A percentile compares a stretch with the other conserved stretches of the same genome.
These are phyloP conservation scores for Saccharomyces jurei DNA, from an alignment of 805 yeast genomes.

Conservation along the genomic window DNA sequence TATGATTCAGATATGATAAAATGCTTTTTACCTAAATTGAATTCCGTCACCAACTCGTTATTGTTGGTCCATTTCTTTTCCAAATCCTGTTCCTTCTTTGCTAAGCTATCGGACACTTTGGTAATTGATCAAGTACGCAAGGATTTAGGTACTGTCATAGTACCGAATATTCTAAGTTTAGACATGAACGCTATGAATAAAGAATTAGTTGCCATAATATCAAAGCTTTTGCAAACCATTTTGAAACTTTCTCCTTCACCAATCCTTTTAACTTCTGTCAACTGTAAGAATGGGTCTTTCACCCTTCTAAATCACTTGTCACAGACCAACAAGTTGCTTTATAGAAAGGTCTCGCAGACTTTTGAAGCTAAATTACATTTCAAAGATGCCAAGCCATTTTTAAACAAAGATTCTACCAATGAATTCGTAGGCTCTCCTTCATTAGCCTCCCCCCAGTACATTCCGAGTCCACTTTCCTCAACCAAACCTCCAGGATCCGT, in stretches of 20 bases:
- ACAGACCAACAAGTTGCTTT: constrained; percentile 19
- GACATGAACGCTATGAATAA: constrained; percentile 8
- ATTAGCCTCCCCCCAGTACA: constrained; percentile 25
- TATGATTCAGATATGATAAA: constrained; percentile 23
- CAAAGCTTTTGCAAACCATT: constrained; percentile 21
- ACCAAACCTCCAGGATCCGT: constrained; percentile 9
- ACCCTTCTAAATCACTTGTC: constrained; percentile 15
- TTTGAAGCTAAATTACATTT: constrained; percentile 18
- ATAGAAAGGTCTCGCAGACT: constrained; percentile 15
- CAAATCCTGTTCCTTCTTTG: constrained; percentile 20
- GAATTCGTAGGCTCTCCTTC: constrained; percentile 22
- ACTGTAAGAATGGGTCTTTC: constrained; percentile 10
- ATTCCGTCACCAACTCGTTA: constrained; percentile 7
- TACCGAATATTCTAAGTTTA: constrained; percentile 18
- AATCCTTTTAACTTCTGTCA: constrained; percentile 11
- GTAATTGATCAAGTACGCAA: constrained; percentile 22
- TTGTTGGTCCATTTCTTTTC: constrained; percentile 24
- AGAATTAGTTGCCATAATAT: constrained; percentile 20
- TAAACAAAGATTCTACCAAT: constrained; percentile 7
- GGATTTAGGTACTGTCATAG: constrained; percentile 18
- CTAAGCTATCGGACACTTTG: constrained; percentile 23
- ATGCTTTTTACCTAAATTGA: constrained; percentile 19
- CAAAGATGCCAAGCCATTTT: constrained; percentile 9
- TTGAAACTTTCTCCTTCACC: constrained; percentile 10
- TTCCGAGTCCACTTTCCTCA: constrained; percentile 21